These are phyloP conservation scores for Sphaerostilbella broomeana DNA, from an alignment of 2,329 filamentous ascomycete species.

Conservation along the genomic window DNA sequence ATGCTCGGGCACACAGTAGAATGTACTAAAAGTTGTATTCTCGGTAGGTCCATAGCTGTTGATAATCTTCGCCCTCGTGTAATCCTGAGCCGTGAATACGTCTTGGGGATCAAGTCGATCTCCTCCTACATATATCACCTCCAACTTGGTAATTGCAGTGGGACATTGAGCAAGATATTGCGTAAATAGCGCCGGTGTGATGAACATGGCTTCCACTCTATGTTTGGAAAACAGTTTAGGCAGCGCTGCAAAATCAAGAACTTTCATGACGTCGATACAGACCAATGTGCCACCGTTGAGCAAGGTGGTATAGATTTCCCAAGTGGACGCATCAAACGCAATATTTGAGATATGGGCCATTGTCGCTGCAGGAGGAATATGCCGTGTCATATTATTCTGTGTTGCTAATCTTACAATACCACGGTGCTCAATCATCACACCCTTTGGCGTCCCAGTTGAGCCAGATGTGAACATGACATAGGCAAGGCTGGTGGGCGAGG, in stretches of 20 bases:
- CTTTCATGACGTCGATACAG: slow-evolving; percentile 4
- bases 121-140: not conserved
- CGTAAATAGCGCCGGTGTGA: slow-evolving; percentile 2
- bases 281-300: slow-evolving; percentile 7
- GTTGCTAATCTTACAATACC: slow-evolving; percentile 3
- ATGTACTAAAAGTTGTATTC: slow-evolving; percentile 15
- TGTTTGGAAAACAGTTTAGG: not conserved
- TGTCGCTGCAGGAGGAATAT: not conserved
- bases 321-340: slow-evolving; percentile 11
- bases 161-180: not conserved
- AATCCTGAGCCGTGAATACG: not conserved
- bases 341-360: slow-evolving; percentile 5
- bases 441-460: slow-evolving; percentile 3
- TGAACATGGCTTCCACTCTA: not conserved
- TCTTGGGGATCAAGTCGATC: slow-evolving; percentile 2
- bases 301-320: slow-evolving; percentile 1
- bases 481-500: slow-evolving; percentile 4
- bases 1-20: slow-evolving; percentile 10
- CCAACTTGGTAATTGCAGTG: not conserved
- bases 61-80: not conserved
- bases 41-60: slow-evolving; percentile 20
- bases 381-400: not conserved
- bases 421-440: slow-evolving; percentile 7
- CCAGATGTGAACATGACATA: slow-evolving; percentile 8
- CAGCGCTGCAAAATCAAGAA: not conserved